Percentiles rank a stretch among this genome's conserved stretches.
Conservation (phyloP, 179 eudicot species). For the Silene noctiflora region DNA sequence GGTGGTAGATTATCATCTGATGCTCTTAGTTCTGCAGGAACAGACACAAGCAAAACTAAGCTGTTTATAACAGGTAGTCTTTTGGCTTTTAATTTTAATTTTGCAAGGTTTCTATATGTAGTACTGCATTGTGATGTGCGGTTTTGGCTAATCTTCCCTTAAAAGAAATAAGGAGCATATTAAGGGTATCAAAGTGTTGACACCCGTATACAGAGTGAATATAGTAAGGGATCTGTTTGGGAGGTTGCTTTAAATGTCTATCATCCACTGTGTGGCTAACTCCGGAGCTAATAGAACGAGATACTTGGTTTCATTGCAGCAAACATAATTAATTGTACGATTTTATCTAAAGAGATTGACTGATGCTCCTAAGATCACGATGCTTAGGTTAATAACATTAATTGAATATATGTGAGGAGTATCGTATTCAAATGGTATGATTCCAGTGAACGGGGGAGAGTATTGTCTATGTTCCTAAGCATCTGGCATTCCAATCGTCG, state of each 20-base stretch:
- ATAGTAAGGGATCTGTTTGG: not conserved
- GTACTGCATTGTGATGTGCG: conserved; percentile 4
- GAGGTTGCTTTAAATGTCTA: not conserved
- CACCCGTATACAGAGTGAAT: too few species aligned
- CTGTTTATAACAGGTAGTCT: conserved; percentile 74
- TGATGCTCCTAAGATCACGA: too few species aligned
- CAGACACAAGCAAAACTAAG: conserved; percentile 58
- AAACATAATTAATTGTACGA: not conserved
- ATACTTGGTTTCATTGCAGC: not conserved
- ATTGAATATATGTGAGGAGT: too few species aligned
- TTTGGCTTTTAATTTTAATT: conserved; percentile 1
- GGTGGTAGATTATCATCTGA: conserved; percentile 35
- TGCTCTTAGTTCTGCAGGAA: conserved; percentile 34
- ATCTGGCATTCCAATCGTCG: not conserved
- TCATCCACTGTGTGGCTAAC: not conserved
- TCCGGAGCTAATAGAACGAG: not conserved
- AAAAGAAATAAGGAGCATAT: not conserved
- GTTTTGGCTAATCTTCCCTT: not conserved
- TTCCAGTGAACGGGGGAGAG: not conserved
- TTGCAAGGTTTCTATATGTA: not conserved
- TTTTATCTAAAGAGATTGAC: not conserved
- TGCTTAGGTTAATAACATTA: too few species aligned
- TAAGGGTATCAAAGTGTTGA: not conserved
- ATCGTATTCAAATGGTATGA: too few species aligned
- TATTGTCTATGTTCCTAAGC: not conserved